These are phyloP conservation scores for Neurospora crassa DNA, from an alignment of 2,329 filamentous ascomycete genomes.

Conservation along the genomic window DNA sequence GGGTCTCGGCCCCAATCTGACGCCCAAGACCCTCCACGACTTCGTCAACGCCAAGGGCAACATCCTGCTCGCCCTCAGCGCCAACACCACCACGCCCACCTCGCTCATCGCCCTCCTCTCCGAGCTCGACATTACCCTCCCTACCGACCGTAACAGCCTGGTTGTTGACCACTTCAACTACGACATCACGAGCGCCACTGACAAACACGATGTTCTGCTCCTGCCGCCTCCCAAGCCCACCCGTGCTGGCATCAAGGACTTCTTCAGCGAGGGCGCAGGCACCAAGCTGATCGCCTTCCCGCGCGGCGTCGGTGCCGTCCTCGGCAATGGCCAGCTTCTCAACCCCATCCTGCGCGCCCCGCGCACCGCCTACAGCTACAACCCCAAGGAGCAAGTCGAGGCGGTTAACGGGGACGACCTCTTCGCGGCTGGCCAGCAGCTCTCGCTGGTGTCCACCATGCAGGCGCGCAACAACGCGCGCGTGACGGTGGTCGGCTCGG, in stretches of 20 bases:
- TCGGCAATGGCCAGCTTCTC: constrained; percentile 70
- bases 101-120: constrained; percentile 69
- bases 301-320: constrained; percentile 66
- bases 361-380: constrained; percentile 83
- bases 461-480: constrained; percentile 92
- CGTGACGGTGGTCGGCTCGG: constrained; percentile 74
- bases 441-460: constrained; percentile 74
- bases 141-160: constrained; percentile 71
- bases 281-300: constrained; percentile 66
- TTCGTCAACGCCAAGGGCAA: constrained; percentile 91
- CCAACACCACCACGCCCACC: constrained; percentile 57
- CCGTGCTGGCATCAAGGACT: constrained; percentile 62
- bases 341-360: constrained; percentile 76
- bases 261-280: constrained; percentile 58
- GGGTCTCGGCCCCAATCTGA: constrained; percentile 85
- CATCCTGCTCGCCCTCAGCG: constrained; percentile 75
- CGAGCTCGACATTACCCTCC: constrained; percentile 84
- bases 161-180: constrained; percentile 96
- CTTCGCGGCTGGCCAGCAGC: constrained; percentile 75
- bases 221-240: constrained; percentile 57
- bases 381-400: constrained; percentile 74
- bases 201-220: constrained; percentile 82
- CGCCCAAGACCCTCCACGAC: constrained; percentile 75
- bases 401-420: constrained; percentile 57
- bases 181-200: constrained; percentile 64